Evolutionary conservation across 2,329 filamentous ascomycete species (phyloP), one percentile per base, ranked within the genome.

Genomic region (Phaeophleospora eucalypticola): DNA sequence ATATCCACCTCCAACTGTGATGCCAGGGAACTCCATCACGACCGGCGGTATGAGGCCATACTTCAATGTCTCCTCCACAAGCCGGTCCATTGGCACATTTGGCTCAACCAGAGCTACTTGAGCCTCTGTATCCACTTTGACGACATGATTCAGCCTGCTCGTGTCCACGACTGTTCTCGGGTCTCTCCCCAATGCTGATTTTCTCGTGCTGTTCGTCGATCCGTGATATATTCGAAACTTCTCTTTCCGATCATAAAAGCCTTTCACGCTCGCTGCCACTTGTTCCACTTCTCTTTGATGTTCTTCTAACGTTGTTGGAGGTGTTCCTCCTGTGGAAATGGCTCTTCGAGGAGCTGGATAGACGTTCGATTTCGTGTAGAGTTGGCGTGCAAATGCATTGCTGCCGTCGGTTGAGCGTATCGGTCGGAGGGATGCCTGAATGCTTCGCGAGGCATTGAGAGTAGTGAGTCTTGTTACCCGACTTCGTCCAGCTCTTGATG

Each of bases 151-250:
- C 8, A 90, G 75, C 3, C 63, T 60, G 65, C 81, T 84, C 32
- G 83, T 88, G 64, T 88, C 83, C 45, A 90, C 73, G 8, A 81
- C 75, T 73, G 51, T 61, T 17, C 32, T 54, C 3, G 57, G 56
- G 32, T 63, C 58, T 19, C 51, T 50, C 18, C 57, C 58, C 41
- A 68, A 64, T 6, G 65, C 56, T 7, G 65, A 64, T 19, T 76
- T 75, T 6, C 86, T 81, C 32, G 86, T 89, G 66, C 81, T 87
- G 69, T 87, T 89, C 19, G 86, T 89, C 0, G 83, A 82, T 51
- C 86, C 86, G 67, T 89, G 86, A 58, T 82, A 86, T 61, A 89
- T 83, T n/a, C 84, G 77, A 66, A 87, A 89, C 2, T 83, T 78
- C 60, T 77, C 68, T 45, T 75, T 68, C 36, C 71, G 71, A 10